These are phyloP conservation scores for Yamadazyma triangularis DNA, from an alignment of 1,139 yeast species.

Conservation along the genomic window DNA sequence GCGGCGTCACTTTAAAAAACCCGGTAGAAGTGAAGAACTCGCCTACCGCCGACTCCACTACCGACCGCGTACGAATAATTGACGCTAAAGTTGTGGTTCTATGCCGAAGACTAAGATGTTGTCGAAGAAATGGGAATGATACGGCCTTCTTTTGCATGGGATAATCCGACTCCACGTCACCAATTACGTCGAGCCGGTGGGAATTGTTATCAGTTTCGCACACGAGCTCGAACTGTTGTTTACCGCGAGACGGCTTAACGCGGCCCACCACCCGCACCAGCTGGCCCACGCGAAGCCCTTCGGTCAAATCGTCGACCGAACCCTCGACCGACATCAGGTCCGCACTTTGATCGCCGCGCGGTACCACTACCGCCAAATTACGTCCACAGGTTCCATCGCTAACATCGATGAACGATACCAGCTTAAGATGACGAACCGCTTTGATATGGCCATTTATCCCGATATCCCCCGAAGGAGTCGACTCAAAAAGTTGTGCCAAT, in stretches of 20 bases:
- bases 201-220: constrained; percentile 18
- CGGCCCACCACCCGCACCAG: constrained; percentile 31
- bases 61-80: constrained; percentile 67
- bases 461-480: constrained; percentile 29
- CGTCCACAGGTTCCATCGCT: too few species aligned
- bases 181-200: constrained; percentile 31
- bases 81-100: constrained; percentile 64
- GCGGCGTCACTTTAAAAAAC: constrained; percentile 77
- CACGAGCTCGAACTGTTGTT: constrained; percentile 29
- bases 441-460: constrained; percentile 66
- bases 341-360: too few species aligned
- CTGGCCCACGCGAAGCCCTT: constrained; percentile 42
- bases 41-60: constrained; percentile 50
- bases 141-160: constrained; percentile 84
- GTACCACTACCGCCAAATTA: too few species aligned
- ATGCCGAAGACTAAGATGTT: constrained; percentile 73
- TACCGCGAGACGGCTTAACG: constrained; percentile 30
- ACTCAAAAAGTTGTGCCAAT: too few species aligned
- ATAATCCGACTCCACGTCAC: constrained; percentile 57
- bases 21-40: constrained; percentile 50
- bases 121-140: constrained; percentile 60
- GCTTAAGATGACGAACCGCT: constrained; percentile 67
- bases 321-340: too few species aligned
- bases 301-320: too few species aligned
- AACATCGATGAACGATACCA: constrained; percentile 73